Evolutionary conservation across 1,284 basidiomycete species (phyloP), one percentile per base, ranked within the genome.

Genomic region (Ustilago vetiveriae): DNA sequence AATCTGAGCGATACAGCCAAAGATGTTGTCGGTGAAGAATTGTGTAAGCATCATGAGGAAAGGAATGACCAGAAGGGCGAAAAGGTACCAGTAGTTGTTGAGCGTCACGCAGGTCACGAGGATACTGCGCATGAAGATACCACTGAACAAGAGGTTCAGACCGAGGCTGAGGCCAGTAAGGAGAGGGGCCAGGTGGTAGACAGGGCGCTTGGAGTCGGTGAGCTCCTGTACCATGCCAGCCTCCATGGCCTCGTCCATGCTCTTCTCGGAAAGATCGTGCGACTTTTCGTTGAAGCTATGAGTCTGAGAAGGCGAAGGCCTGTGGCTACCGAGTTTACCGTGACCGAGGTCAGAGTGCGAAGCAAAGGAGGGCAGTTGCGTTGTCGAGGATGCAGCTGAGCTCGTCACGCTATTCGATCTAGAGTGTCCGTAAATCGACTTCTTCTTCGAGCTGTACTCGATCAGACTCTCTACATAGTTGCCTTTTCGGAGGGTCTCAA

Each of bases 131-230:
- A 90, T 53, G 87, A 77, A 17, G 85, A 87, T 69, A 88, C 80
- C 10, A 85, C 90, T 63, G 86, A 86, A 36, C 19, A 82, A 55
- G 41, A 76, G 76, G 55, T 81, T 79, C 46, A 84, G 62, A 17
- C 81, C 82, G 23, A 85, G 83, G 6, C 88, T 89, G 9, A 92
- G 78, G 16, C 92, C 92, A 38, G 86, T 87, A 72, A 92, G 91
- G 52, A 92, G 81, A 0, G 91, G 90, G 9, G 90, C 90, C 66
- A 90, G 88, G n/a, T 90, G 85, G 40, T 89, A 86, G 50, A 88
- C 86, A 0, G 89, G 89, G 6, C 85, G 52, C 43, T 71, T 57
- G 23, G 36, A 47, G 30, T 39, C 44, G 35, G 41, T 37, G 38
- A 59, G 27, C 22, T 52, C 43, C 1, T 42, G 44, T 3, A 52